Evolutionary conservation across 306 rosid genomes (phyloP).

Genomic region (Rosa persica): DNA sequence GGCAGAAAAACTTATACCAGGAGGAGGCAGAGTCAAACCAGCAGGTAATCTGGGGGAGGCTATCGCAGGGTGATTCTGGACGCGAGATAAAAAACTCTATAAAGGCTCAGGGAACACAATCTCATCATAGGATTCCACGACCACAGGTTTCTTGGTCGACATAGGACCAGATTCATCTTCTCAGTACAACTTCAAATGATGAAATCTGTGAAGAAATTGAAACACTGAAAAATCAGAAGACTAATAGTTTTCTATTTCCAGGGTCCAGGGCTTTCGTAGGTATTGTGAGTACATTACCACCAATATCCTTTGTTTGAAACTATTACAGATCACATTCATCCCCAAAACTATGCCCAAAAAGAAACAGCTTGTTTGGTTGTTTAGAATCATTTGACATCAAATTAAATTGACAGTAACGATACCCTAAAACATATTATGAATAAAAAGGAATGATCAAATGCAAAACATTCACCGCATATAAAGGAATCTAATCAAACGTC

Average conservation of each 20-base stretch:
- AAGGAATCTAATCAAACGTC: background rate
- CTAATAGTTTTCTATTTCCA: slow-evolving; percentile 32
- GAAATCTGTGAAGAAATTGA: slow-evolving; percentile 60
- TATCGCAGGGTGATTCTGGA: slow-evolving; percentile 58
- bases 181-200: slow-evolving; percentile 79
- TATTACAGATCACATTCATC: no score
- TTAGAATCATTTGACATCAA: background rate
- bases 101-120: slow-evolving; percentile 75
- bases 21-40: slow-evolving; percentile 56
- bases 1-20: slow-evolving; percentile 38
- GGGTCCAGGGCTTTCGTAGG: slow-evolving; percentile 9
- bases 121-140: slow-evolving; percentile 66
- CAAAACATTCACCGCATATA: background rate
- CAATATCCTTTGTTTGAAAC: background rate
- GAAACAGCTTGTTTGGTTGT: background rate
- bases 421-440: background rate
- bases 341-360: background rate
- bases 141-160: slow-evolving; percentile 79
- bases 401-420: background rate
- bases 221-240: slow-evolving; percentile 42
- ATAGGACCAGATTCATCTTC: slow-evolving; percentile 74
- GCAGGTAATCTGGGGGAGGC: slow-evolving; percentile 58
- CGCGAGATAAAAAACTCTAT: slow-evolving; percentile 61
- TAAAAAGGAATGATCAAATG: background rate
- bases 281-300: background rate